These are phyloP conservation scores for Dryas alaskensis DNA, from an alignment of 306 rosid genomes.

Conservation along the genomic window DNA sequence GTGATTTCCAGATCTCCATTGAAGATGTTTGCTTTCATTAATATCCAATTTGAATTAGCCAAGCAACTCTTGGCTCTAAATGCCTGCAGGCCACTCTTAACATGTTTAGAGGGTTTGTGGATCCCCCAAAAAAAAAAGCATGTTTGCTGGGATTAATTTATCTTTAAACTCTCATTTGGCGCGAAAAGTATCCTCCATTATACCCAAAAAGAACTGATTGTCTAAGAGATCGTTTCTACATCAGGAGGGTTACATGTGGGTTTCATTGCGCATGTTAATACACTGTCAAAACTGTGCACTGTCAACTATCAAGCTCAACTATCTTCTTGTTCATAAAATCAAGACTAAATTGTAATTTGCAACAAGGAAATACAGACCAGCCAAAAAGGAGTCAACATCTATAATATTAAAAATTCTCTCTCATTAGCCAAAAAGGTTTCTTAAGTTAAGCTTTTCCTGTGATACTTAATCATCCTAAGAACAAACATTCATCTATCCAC, in stretches of 20 bases:
- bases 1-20: too few species aligned
- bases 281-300: neutral
- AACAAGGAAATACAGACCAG: neutral
- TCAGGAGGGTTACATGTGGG: too few species aligned
- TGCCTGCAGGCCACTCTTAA: neutral
- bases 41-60: too few species aligned
- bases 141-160: too few species aligned
- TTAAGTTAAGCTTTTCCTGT: neutral
- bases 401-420: neutral
- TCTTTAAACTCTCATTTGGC: too few species aligned
- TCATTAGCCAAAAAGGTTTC: neutral
- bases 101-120: neutral
- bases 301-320: neutral
- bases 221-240: too few species aligned
- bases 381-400: neutral
- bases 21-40: too few species aligned
- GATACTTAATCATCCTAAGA: neutral
- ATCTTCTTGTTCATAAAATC: neutral
- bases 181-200: too few species aligned
- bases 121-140: too few species aligned
- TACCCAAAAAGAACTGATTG: too few species aligned
- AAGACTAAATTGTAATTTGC: neutral
- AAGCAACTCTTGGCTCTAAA: neutral
- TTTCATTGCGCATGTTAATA: too few species aligned
- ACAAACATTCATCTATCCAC: neutral